Conservation (phyloP, 306 rosid genomes). For the Carpinus fangiana region DNA sequence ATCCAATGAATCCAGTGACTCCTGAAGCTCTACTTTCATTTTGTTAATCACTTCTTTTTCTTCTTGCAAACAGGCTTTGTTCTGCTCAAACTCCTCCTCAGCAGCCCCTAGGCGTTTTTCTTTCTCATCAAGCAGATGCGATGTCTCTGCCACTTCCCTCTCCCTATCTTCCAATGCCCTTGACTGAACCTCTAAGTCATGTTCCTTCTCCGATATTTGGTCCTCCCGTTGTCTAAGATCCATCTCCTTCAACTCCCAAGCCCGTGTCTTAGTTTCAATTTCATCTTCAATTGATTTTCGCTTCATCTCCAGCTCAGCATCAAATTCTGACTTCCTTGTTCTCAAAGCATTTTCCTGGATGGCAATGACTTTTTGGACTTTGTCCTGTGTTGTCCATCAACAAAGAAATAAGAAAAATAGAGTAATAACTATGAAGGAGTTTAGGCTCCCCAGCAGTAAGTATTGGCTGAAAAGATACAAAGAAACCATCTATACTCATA, state of each 20-base stretch:
- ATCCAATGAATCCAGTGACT: constrained; percentile 59
- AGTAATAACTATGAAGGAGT: background rate
- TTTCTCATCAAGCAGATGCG: constrained; percentile 56
- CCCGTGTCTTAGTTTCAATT: constrained; percentile 77
- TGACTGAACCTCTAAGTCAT: constrained; percentile 69
- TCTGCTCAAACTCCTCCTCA: constrained; percentile 65
- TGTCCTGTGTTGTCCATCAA: constrained; percentile 56
- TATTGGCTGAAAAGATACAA: background rate
- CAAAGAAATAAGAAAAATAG: constrained; percentile 8
- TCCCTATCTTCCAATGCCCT: constrained; percentile 64
- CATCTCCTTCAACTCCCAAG: constrained; percentile 97
- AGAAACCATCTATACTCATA: constrained; percentile 7
- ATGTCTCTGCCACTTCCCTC: constrained; percentile 67
- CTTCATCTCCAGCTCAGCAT: constrained; percentile 65
- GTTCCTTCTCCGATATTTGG: constrained; percentile 66
- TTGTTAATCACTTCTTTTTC: constrained; percentile 66
- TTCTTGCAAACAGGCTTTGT: constrained; percentile 53
- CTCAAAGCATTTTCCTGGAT: constrained; percentile 62
- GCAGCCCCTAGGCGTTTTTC: constrained; percentile 50
- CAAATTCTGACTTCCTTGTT: constrained; percentile 61
- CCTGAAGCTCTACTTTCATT: constrained; percentile 63
- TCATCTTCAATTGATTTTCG: constrained; percentile 71
- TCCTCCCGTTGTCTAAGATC: constrained; percentile 81
- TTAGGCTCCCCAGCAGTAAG: background rate
- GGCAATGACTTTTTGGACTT: constrained; percentile 58